phyloP scores from a whole-genome alignment of 2,329 filamentous ascomycete genomes.

The Sporothrix pseudoabietina region DNA sequence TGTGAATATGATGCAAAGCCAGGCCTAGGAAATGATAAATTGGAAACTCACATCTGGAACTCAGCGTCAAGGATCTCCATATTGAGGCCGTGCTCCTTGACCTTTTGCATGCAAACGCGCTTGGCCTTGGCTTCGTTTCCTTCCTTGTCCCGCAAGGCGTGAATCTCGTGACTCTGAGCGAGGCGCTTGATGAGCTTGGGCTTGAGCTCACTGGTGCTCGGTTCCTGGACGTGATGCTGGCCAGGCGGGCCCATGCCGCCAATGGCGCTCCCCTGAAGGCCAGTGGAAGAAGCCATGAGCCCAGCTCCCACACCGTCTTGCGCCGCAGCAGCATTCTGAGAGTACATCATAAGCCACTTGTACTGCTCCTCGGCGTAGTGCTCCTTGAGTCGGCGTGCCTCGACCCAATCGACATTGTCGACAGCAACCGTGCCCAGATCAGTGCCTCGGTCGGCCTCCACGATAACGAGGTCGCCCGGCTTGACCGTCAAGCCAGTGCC shows the following conservation, averaged over 20 bases:
- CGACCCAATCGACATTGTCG: conserved; percentile 83
- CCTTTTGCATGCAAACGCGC: conserved; percentile 93
- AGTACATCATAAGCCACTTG: conserved; percentile 99
- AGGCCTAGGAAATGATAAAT: background rate
- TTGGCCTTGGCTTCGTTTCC: conserved; percentile 98
- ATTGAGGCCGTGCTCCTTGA: conserved; percentile 87
- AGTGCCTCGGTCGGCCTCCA: conserved; percentile 93
- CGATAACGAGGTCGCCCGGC: conserved; percentile 90
- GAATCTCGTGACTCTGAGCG: conserved; percentile 87
- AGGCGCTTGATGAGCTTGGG: conserved; percentile 96
- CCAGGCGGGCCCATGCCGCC: conserved; percentile 77
- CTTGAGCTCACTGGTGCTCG: conserved; percentile 75
- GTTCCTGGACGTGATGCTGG: conserved; percentile 72
- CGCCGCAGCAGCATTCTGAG: conserved; percentile 68
- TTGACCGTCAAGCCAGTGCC: conserved; percentile 90
- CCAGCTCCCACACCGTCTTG: conserved; percentile 64
- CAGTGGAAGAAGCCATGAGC: conserved; percentile 64
- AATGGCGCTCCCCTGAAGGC: conserved; percentile 68
- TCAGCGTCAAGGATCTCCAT: conserved; percentile 98
- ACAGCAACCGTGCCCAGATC: conserved; percentile 91
- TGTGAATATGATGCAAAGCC: background rate
- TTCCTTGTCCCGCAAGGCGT: conserved; percentile 89
- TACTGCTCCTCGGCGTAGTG: conserved; percentile 94
- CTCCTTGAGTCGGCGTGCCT: conserved; percentile 85
- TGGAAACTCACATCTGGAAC: conserved; percentile 81